Base-by-base conservation (phyloP, 306 rosid species). In the Urtica urens region DNA sequence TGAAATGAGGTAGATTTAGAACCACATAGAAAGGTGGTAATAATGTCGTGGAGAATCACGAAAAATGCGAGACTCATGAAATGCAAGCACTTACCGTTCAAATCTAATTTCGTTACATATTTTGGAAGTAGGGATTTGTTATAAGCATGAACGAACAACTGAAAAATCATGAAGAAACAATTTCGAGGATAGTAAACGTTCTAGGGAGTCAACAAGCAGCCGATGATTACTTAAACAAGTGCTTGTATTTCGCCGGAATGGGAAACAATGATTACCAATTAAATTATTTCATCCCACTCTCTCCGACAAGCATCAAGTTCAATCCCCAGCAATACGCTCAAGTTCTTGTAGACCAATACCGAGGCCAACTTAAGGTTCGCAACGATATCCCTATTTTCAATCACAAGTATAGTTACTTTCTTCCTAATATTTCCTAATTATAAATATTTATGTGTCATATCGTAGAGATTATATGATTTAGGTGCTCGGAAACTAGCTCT, bases 241-340 rank as follows among this genome's bases (percentile, higher is more conserved):
- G 95, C 39, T 23, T 85, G 16, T 85, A 81, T 53, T 65, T 57
- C 25, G 65, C 76, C 20, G 77, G 51, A 15, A 53, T 64, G 28
- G 95, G 93, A n/a, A 64, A 50, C 55, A 76, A 78, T 23, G 95
- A 86, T 63, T 86, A 76, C 67, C 10, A 76, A 3, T 76, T 66
- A 75, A 86, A 78, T 39, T 86, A 78, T 55, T 86, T 73, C 55
- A 0, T 49, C 38, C 67, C 83, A 1, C n/a, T 7, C 17, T 83
- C 74, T 57, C 6, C 13, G 6, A 24, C 81, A 19, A 72, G 52
- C 2, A 0, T 0, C 21, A 3, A 0, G 7, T 72, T 25, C 33
- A 23, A 66, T 18, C 34, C 63, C 12, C 50, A 59, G 0, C 51
- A 57, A 15, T 80, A 46, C 20, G 71, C 81, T 27, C 5, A 0